These are phyloP conservation scores for Nitzschia sp. DNA, from an alignment of 108 stramenopile genomes.

Conservation along the genomic window DNA sequence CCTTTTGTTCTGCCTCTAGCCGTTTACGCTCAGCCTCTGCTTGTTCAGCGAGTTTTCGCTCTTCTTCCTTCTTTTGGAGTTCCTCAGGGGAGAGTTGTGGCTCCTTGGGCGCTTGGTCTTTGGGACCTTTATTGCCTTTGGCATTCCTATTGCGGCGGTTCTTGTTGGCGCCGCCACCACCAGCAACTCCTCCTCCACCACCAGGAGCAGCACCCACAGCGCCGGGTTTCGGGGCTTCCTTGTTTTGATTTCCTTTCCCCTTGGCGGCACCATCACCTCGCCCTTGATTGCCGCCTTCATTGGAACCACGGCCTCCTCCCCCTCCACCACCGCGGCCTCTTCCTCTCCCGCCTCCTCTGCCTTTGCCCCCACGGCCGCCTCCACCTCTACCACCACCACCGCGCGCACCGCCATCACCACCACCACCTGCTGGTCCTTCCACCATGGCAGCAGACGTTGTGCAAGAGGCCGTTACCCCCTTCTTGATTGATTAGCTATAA, in stretches of 20 bases:
- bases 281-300: conserved; percentile 11
- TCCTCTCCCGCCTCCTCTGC: conserved; percentile 14
- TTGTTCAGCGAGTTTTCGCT: conserved; percentile 26
- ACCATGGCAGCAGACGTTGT: conserved; percentile 6
- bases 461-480: too few species aligned
- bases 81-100: conserved; percentile 30
- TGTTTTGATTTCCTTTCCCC: not conserved
- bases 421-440: conserved; percentile 8
- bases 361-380: conserved; percentile 6
- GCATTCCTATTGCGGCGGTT: conserved; percentile 7
- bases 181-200: conserved; percentile 7
- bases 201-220: not conserved
- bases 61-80: conserved; percentile 26
- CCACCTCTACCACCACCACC: conserved; percentile 14
- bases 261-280: not conserved
- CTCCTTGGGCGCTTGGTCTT: conserved; percentile 10
- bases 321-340: conserved; percentile 20
- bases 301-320: conserved; percentile 12
- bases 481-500: too few species aligned
- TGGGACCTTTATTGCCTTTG: conserved; percentile 14
- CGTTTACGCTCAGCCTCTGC: conserved; percentile 41
- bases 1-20: conserved; percentile 33
- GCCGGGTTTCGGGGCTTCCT: not conserved
- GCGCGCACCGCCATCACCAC: conserved; percentile 2
- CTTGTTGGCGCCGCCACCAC: conserved; percentile 13